A percentile compares a stretch with the other conserved stretches of the same genome.
phyloP scores from a whole-genome alignment of 2,329 filamentous ascomycete species.

The Lachnellula arida region DNA sequence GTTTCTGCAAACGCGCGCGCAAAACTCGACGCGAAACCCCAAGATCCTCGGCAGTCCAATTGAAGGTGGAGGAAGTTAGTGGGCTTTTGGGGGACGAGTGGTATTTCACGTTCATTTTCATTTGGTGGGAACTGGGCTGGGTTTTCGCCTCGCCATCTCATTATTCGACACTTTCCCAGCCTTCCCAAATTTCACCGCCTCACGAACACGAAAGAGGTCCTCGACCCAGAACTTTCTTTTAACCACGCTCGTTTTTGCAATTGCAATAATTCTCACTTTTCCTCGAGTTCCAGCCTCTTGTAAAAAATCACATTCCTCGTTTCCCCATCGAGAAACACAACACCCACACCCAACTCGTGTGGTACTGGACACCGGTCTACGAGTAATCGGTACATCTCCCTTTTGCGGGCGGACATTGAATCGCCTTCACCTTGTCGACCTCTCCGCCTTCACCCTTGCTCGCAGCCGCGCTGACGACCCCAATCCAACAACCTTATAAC shows the following conservation, averaged over 20 bases:
- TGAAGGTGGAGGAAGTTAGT: background rate
- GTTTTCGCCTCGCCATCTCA: slow-evolving; percentile 1
- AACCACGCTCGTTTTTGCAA: slow-evolving; percentile 6
- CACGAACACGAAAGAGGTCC: background rate
- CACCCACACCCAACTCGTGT: slow-evolving; percentile 2
- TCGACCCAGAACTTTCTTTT: background rate
- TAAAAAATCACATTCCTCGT: slow-evolving; percentile 5
- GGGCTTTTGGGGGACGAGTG: background rate
- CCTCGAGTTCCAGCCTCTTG: slow-evolving; percentile 5
- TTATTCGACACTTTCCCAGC: background rate
- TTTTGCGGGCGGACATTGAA: slow-evolving; percentile 10
- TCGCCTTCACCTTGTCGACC: slow-evolving; percentile 28
- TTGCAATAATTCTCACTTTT: background rate
- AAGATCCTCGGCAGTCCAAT: background rate
- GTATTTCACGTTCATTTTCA: background rate
- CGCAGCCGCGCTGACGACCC: slow-evolving; percentile 31
- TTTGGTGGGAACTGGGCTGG: background rate
- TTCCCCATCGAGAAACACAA: slow-evolving; percentile 9
- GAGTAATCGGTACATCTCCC: slow-evolving; percentile 3
- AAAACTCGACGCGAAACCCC: background rate
- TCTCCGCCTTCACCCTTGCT: slow-evolving; percentile 10
- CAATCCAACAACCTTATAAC: slow-evolving; percentile 26
- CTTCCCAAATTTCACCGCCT: slow-evolving; percentile 1
- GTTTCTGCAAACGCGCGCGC: background rate
- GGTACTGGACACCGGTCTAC: slow-evolving; percentile 7